Conservation (phyloP, 2,329 filamentous ascomycete genomes). For the Tolypocladium amazonense region DNA sequence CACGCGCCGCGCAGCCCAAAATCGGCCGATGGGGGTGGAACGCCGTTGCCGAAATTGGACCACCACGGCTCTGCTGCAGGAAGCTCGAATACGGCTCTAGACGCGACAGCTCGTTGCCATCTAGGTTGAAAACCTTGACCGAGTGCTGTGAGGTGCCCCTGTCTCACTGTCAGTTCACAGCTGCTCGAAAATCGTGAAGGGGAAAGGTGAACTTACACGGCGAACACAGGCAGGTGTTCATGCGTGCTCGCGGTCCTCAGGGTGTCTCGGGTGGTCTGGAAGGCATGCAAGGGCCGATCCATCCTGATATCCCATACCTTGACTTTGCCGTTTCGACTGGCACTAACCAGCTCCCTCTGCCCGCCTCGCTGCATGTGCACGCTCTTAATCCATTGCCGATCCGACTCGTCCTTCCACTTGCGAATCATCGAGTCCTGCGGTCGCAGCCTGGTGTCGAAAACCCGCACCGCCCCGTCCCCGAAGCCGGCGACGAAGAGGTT, state of each 20-base stretch:
- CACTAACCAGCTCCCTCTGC: constrained; percentile 80
- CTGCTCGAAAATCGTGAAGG: neutral
- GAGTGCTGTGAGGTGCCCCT: constrained; percentile 82
- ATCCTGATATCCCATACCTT: constrained; percentile 94
- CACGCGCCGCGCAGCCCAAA: constrained; percentile 74
- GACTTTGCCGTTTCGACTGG: constrained; percentile 85
- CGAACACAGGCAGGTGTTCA: constrained; percentile 93
- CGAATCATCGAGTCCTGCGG: constrained; percentile 88
- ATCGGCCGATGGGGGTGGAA: constrained; percentile 95
- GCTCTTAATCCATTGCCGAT: constrained; percentile 86
- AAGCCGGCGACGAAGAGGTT: constrained; percentile 95
- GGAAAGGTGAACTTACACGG: constrained; percentile 54
- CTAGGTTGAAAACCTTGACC: constrained; percentile 88
- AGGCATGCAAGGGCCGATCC: constrained; percentile 63
- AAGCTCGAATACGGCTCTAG: constrained; percentile 88
- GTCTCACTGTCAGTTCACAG: constrained; percentile 15
- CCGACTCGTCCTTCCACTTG: constrained; percentile 85
- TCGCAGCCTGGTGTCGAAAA: constrained; percentile 81
- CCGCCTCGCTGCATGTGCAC: constrained; percentile 96
- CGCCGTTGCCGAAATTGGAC: constrained; percentile 77
- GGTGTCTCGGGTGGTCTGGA: constrained; percentile 65
- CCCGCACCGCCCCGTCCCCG: constrained; percentile 85
- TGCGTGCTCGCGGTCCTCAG: constrained; percentile 83
- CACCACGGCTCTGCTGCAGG: constrained; percentile 67
- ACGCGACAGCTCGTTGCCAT: constrained; percentile 66